phyloP scores from a whole-genome alignment of 768 basidiomycete genomes.

The Suillus weaverae region DNA sequence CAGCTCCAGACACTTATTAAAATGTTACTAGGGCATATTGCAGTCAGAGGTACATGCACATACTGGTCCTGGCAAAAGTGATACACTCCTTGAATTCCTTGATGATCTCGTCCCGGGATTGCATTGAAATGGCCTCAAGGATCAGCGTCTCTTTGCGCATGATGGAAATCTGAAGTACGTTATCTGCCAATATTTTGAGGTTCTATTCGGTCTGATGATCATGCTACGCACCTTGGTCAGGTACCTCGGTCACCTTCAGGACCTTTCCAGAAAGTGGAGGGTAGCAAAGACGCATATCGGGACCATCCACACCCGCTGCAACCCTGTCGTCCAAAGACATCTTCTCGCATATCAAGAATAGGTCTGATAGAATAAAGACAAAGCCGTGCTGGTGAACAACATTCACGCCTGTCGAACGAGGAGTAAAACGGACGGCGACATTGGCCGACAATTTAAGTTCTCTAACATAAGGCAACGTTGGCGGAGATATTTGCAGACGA shows the following conservation, averaged over 20 bases:
- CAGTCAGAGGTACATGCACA: conserved; percentile 31
- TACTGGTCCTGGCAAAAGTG: conserved; percentile 73
- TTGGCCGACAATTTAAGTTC: conserved; percentile 72
- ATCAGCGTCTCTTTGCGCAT: conserved; percentile 86
- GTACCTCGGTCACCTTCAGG: conserved; percentile 64
- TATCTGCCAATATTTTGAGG: conserved; percentile 48
- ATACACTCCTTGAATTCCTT: conserved; percentile 81
- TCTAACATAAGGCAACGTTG: conserved; percentile 74
- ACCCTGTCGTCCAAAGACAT: conserved; percentile 68
- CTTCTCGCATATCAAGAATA: conserved; percentile 88
- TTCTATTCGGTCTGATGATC: conserved; percentile 5
- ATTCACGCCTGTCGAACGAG: conserved; percentile 71
- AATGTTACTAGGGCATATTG: conserved; percentile 4
- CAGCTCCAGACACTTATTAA: conserved; percentile 51
- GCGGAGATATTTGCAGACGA: conserved; percentile 85
- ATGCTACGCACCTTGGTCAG: conserved; percentile 53
- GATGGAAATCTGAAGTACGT: conserved; percentile 72
- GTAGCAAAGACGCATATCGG: conserved; percentile 91
- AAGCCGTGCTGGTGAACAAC: conserved; percentile 78
- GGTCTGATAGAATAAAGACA: conserved; percentile 87
- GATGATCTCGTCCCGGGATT: conserved; percentile 62
- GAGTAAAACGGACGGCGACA: conserved; percentile 74
- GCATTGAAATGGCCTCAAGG: conserved; percentile 58
- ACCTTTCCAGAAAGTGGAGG: conserved; percentile 96
- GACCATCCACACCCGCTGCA: conserved; percentile 49